These are phyloP conservation scores for Xeromyces bisporus DNA, from an alignment of 495 filamentous ascomycete species.

Conservation along the genomic window DNA sequence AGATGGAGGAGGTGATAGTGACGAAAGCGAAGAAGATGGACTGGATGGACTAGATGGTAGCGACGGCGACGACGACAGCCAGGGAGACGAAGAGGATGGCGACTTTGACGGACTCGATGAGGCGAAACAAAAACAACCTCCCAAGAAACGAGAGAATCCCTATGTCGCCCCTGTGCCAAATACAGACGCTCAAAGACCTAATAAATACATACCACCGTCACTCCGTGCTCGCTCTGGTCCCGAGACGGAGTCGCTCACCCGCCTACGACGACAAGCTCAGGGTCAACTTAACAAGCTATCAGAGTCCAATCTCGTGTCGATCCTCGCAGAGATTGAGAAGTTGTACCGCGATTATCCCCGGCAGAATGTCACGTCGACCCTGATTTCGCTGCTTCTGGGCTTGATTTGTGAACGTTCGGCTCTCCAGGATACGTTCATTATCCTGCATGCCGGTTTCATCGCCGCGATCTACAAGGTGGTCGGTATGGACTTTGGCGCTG, in stretches of 20 bases:
- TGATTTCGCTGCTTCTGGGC: slow-evolving; percentile 56
- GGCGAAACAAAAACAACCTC: slow-evolving; percentile 11
- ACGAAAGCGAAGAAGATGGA: slow-evolving; percentile 10
- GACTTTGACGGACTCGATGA: slow-evolving; percentile 27
- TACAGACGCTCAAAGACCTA: slow-evolving; percentile 9
- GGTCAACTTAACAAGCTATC: slow-evolving; percentile 86
- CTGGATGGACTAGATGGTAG: slow-evolving; percentile 13
- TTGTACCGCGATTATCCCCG: slow-evolving; percentile 68
- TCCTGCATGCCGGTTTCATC: slow-evolving; percentile 80
- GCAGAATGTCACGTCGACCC: slow-evolving; percentile 62
- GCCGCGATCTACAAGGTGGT: slow-evolving; percentile 72
- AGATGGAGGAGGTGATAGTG: slow-evolving; percentile 6
- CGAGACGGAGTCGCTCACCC: slow-evolving; percentile 48
- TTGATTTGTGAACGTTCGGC: slow-evolving; percentile 59
- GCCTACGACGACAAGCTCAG: slow-evolving; percentile 62
- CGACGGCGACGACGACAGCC: slow-evolving; percentile 12
- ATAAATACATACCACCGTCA: slow-evolving; percentile 81
- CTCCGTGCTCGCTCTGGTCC: slow-evolving; percentile 45
- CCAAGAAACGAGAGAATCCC: slow-evolving; percentile 41
- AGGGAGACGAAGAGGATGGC: slow-evolving; percentile 11
- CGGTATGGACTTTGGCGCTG: slow-evolving; percentile 75
- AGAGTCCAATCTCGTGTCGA: slow-evolving; percentile 68
- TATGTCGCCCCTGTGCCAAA: slow-evolving; percentile 38
- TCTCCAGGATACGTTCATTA: slow-evolving; percentile 72
- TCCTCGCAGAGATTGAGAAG: slow-evolving; percentile 62